These are phyloP conservation scores for Gryganskiella cystojenkinii DNA, from an alignment of 192 early-diverging fungal species.

Conservation along the genomic window DNA sequence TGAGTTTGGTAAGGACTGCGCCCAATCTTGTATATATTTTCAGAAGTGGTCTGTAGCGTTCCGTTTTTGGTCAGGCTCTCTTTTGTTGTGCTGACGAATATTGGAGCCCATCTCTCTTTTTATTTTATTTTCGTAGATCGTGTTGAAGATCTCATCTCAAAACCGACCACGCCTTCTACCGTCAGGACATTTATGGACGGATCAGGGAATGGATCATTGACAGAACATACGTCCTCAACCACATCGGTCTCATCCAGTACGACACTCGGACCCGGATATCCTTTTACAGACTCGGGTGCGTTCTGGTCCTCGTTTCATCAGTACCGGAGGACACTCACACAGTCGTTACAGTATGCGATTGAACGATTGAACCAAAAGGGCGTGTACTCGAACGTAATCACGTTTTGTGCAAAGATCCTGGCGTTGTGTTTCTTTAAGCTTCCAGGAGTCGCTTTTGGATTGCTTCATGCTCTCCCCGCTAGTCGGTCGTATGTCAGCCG, in stretches of 20 bases:
- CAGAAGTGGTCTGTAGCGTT: too few relatives aligned
- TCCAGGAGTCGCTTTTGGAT: conserved; percentile 56
- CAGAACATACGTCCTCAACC: conserved; percentile 39
- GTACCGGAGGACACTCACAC: conserved; percentile 45
- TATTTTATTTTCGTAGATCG: conserved; percentile 27
- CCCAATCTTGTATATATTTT: too few relatives aligned
- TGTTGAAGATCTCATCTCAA: conserved; percentile 34
- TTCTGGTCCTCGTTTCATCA: conserved; percentile 50
- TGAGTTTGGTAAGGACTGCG: conserved; percentile 38
- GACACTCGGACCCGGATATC: conserved; percentile 47
- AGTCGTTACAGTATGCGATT: conserved; percentile 56
- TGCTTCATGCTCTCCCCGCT: conserved; percentile 56
- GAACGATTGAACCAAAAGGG: conserved; percentile 55
- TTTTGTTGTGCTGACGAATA: not conserved
- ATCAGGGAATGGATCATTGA: conserved; percentile 34
- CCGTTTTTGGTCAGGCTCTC: too few relatives aligned
- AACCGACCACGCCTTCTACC: conserved; percentile 49
- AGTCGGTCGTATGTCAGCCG: conserved; percentile 52
- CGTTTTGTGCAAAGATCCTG: conserved; percentile 62
- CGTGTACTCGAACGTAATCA: conserved; percentile 60
- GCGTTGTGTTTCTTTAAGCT: conserved; percentile 62
- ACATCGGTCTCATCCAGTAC: conserved; percentile 48
- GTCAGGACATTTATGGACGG: conserved; percentile 45
- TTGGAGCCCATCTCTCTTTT: not conserved
- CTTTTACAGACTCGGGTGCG: conserved; percentile 39